Base-by-base conservation (phyloP, 1,139 yeast genomes). In the Suhomyces guaymorum region DNA sequence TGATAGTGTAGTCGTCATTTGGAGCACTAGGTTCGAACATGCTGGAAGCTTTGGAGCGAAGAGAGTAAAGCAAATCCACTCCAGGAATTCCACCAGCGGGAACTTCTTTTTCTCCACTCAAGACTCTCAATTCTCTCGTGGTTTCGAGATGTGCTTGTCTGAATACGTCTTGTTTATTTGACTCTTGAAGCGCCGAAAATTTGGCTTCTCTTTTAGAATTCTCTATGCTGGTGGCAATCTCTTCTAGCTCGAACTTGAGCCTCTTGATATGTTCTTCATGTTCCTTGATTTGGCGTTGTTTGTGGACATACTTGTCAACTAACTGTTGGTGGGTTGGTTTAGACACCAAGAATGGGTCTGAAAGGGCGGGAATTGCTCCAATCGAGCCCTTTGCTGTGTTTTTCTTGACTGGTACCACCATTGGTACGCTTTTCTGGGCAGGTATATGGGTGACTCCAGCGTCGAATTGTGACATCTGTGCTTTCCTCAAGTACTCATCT, bases 161-260 rank as follows among this genome's bases (percentile, higher is more conserved):
- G 35, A 35, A 41, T 20, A 38, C 20, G 30, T 36, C 43, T 28
- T 34, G 32, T 13, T 28, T 29, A 13, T 35, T 28, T 12, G 35
- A 24, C 9, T 28, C 33, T 15, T 33, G 29, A 20, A 23, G 32
- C 7, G 30, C 24, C 24, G 20, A 33, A 38, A 30, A 44, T 32
- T 35, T 48, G 34, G 32, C 42, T 14, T 40, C 41, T 12, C 51
- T 32, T 25, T 46, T 43, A 21, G 37, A 27, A n/a, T 32, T 44
- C 43, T 59, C 46, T 43, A 49, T 24, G 26, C 51, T 46, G 6
- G 50, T 36, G 15, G 61, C 49, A 14, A 64, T 39, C 39, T 62
- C 67, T 23, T 57, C 37, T 38, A 66, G 43, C 47, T 62, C 66
- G 26, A 53, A 51, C 41, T 57, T 55, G 24, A 55, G 47, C 4